Base-by-base conservation (phyloP, 805 yeast genomes). In the Lipomyces japonicus region DNA sequence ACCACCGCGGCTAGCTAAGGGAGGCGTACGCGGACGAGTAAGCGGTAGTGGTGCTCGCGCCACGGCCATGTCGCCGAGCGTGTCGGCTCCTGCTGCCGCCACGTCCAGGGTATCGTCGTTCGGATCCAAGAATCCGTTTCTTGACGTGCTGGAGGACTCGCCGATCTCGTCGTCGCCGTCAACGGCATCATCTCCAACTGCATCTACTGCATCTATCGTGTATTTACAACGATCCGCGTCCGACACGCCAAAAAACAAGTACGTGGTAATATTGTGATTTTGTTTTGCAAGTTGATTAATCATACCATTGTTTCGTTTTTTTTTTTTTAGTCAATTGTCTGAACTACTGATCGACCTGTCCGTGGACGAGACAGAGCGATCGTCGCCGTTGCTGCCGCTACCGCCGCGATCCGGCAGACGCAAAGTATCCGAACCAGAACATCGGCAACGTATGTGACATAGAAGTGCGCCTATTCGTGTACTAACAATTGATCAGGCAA, bases 51-150 rank as follows among this genome's bases (percentile, higher is more conserved):
- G n/a, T n/a, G n/a, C n/a, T 14, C 37, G 37, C 16, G 37, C 37
- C 6, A 9, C 7, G 34, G 46, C 51, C 10, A 47, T 51, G 52
- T 18, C 41, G 36, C 52, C 51, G 22, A 21, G 53, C 25, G 39
- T 22, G 21, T 44, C 51, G n/a, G 56, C 51, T 32, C 56, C 56
- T n/a, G 32, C 47, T 16, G n/a, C 36, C 41, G 38, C 50, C 35
- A 23, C 32, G 19, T 23, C 35, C 34, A 23, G 42, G 37, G 36
- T 46, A n/a, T 45, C 53, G 28, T 12, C 32, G 42, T 10, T 22
- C 12, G n/a, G 22, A 19, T 46, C 52, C 32, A 43, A 44, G 16
- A 50, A 47, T 31, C 58, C 58, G 39, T 47, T 51, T 42, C 37
- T 46, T 34, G 58, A 50, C 53, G 28, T 34, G 14, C 31, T 42